Conservation (phyloP, 2,329 filamentous ascomycete species). For the Fusarium siculi region DNA sequence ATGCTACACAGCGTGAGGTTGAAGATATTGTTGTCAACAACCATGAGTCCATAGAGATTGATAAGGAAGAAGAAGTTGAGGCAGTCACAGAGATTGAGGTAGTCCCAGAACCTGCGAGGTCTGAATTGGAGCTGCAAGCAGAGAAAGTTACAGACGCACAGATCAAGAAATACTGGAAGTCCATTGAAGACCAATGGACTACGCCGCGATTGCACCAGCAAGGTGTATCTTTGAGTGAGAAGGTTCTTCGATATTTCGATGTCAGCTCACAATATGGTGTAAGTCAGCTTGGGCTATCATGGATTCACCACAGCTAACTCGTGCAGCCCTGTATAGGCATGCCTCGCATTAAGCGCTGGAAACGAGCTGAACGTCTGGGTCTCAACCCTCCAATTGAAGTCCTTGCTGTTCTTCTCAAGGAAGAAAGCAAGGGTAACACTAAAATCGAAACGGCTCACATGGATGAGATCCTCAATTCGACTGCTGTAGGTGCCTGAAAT, state of each 20-base stretch:
- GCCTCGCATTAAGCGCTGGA: conserved; percentile 83
- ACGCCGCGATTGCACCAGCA: conserved; percentile 82
- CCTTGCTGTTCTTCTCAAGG: conserved; percentile 81
- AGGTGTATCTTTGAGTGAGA: conserved; percentile 78
- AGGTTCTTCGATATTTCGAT: conserved; percentile 91
- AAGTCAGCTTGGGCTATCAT: conserved; percentile 56
- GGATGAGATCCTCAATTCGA: conserved; percentile 71
- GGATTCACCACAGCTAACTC: background rate
- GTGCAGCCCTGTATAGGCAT: conserved; percentile 84
- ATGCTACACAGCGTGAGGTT: conserved; percentile 29
- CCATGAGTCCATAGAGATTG: conserved; percentile 32
- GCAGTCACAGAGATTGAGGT: conserved; percentile 25
- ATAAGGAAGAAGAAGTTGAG: conserved; percentile 35
- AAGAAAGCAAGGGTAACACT: conserved; percentile 66
- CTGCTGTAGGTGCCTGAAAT: conserved; percentile 52
- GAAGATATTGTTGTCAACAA: conserved; percentile 32
- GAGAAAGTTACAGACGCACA: conserved; percentile 73
- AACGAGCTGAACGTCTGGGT: conserved; percentile 82
- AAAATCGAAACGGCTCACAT: conserved; percentile 76
- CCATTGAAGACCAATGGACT: conserved; percentile 74
- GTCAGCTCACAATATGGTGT: conserved; percentile 92
- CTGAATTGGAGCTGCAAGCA: conserved; percentile 66
- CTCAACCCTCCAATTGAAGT: conserved; percentile 92
- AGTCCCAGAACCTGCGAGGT: conserved; percentile 53
- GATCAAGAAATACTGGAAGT: conserved; percentile 81